phyloP scores from a whole-genome alignment of 2,329 filamentous ascomycete genomes.

The Truncatella angustata region DNA sequence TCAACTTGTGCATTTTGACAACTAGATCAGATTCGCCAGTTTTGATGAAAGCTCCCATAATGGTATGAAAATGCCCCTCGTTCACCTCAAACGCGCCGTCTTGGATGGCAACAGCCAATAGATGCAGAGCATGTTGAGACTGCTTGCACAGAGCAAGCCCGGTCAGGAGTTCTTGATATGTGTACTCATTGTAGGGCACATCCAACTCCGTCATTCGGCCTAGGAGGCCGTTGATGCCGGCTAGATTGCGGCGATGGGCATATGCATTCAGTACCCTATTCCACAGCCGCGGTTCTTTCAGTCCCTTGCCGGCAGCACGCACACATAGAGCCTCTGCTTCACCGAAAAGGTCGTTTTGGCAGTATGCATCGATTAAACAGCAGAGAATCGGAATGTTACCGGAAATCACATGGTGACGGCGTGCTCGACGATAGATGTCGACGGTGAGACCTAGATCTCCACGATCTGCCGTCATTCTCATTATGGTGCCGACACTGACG shows the following conservation, averaged over 20 bases:
- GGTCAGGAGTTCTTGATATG: conserved; percentile 48
- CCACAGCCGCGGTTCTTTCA: conserved; percentile 66
- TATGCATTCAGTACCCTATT: conserved; percentile 73
- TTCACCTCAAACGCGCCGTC: conserved; percentile 45
- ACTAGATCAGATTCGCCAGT: conserved; percentile 42
- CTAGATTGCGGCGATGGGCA: conserved; percentile 57
- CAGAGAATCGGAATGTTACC: conserved; percentile 56
- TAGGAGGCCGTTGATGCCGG: conserved; percentile 47
- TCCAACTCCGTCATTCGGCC: conserved; percentile 45
- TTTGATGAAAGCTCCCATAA: conserved; percentile 51
- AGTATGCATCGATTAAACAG: conserved; percentile 66
- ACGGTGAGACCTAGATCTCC: conserved; percentile 73
- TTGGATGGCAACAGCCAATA: conserved; percentile 43
- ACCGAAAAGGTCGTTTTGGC: conserved; percentile 50
- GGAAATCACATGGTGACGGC: conserved; percentile 47
- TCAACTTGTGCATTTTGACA: conserved; percentile 38
- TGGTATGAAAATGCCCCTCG: conserved; percentile 48
- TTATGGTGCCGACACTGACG: conserved; percentile 69
- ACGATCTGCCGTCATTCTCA: conserved; percentile 66
- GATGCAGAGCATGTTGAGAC: conserved; percentile 46
- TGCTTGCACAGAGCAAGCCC: conserved; percentile 49
- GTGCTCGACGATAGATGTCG: conserved; percentile 62
- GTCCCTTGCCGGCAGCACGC: conserved; percentile 49
- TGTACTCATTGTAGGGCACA: conserved; percentile 48
- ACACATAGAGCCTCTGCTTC: conserved; percentile 60